Evolutionary conservation across 1,284 basidiomycete species (phyloP).

Genomic region (Kalmanozyma brasiliensis): DNA sequence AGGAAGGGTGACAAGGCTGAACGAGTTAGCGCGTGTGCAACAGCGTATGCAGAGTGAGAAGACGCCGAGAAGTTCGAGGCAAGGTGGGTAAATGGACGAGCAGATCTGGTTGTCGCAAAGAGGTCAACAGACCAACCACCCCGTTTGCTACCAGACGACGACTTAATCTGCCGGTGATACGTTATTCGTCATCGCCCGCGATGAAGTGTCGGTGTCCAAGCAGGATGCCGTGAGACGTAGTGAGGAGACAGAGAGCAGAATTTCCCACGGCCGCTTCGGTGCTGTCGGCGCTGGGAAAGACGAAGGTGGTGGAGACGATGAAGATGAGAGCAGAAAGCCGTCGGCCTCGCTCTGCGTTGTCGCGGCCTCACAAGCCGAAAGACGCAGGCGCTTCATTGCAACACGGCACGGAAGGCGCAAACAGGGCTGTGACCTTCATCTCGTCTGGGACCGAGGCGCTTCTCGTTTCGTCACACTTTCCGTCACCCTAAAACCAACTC

Average conservation of each 20-base stretch:
- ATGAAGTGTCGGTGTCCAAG: conserved; percentile 25
- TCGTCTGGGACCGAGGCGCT: neutral
- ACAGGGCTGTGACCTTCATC: conserved; percentile 28
- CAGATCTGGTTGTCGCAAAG: conserved; percentile 9
- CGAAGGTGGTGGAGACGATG: too few relatives aligned
- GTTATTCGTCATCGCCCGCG: neutral
- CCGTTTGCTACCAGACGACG: neutral
- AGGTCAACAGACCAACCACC: conserved; percentile 4
- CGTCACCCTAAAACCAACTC: too few relatives aligned
- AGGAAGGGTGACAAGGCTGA: neutral
- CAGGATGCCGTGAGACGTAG: neutral
- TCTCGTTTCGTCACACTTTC: conserved; percentile 10
- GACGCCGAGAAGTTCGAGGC: neutral
- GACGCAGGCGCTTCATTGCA: conserved; percentile 3
- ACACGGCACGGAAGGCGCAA: conserved; percentile 15
- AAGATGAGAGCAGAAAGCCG: too few relatives aligned
- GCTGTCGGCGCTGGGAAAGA: too few relatives aligned
- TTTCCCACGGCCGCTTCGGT: too few relatives aligned
- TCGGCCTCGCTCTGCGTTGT: too few relatives aligned
- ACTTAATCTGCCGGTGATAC: neutral
- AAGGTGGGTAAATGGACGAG: neutral
- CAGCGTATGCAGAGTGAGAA: neutral
- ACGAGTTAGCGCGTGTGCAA: neutral
- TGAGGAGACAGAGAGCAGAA: too few relatives aligned
- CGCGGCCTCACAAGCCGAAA: too few relatives aligned